These are phyloP conservation scores for Oryza officinalis DNA, from an alignment of 176 grass and related monocot genomes.

Conservation along the genomic window DNA sequence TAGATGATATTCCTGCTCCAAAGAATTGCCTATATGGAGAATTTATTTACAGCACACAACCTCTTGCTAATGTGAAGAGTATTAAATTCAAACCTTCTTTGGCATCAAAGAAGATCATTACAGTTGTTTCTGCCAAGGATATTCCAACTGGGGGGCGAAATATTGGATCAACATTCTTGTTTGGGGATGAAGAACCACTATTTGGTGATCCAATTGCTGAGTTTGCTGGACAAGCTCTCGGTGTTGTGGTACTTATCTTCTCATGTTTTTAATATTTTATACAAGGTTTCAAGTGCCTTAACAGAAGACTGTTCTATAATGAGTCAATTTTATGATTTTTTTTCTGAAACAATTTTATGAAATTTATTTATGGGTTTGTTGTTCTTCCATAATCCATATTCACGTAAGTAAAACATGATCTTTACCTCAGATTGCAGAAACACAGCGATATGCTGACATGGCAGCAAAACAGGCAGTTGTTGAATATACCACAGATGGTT, in stretches of 20 bases:
- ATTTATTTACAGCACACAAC: constrained; percentile 77
- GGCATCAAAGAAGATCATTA: constrained; percentile 58
- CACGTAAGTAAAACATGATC: not conserved
- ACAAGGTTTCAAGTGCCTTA: not conserved
- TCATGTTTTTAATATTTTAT: not conserved
- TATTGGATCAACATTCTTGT: constrained; percentile 44
- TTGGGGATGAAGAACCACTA: constrained; percentile 70
- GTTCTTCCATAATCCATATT: not conserved
- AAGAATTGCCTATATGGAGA: constrained; percentile 74
- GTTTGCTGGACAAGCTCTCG: constrained; percentile 71
- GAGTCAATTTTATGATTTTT: not conserved
- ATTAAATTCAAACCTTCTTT: constrained; percentile 71
- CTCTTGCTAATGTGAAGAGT: constrained; percentile 62
- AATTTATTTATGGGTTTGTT: not conserved
- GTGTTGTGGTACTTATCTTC: constrained; percentile 62
- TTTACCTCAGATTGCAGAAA: constrained; percentile 73
- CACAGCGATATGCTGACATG: constrained; percentile 70
- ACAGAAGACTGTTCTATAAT: not conserved
- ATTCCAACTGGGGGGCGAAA: constrained; percentile 79
- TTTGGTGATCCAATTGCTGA: constrained; percentile 70
- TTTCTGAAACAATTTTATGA: no score
- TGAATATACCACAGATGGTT: constrained; percentile 55
- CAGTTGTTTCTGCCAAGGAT: constrained; percentile 62
- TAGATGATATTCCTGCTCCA: constrained; percentile 78
- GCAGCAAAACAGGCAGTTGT: constrained; percentile 64